Evolutionary conservation across 202 grass and related monocot genomes (phyloP), one percentile per base, ranked within the genome.

Genomic region (Elaeis oleifera): DNA sequence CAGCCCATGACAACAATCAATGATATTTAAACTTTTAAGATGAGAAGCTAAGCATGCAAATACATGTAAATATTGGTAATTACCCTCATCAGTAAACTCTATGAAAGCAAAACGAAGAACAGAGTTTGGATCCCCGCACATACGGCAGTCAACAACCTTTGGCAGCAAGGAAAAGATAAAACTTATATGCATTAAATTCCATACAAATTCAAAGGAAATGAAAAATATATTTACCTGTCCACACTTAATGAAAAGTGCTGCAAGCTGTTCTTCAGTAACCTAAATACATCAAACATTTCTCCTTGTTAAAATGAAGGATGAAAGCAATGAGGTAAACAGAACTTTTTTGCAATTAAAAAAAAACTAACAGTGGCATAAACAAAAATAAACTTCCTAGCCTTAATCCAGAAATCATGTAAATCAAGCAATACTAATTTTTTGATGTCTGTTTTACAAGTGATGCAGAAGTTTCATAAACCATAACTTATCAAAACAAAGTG

Each of bases 51-150:
- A 68, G 14, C 3, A 44, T 63, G 16, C 7, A 55, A 17, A 20
- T 50, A 20, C 3, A 48, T 44, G 36, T 44, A 13, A 44, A 44
- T 44, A 44, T 44, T 44, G 36, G 36, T 44, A 76, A 62, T 80
- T 87, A 99, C 88, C 94, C 73, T 94, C 94, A 82, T 99, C 94
- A 73, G 94, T 99, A 64, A 99, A 99, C 75, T 99, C 88, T 78
- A 99, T 92, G 53, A 99, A 99, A 78, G 94, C 94, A 70, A 99
- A 99, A 49, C 94, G 94, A 71, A 97, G 92, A 64, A 99, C 94
- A 49, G 94, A 92, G 61, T 99, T 99, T 27, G 94, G 94, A 49
- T 99, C 94, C 54, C 94, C 94, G 62, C 94, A 99, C 79, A 99
- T 87, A 58, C 94, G 94, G 69, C 94, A 99, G 49, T 99, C 94